These are phyloP conservation scores for Leccinum arenicola DNA, from an alignment of 768 basidiomycete genomes.

Conservation along the genomic window DNA sequence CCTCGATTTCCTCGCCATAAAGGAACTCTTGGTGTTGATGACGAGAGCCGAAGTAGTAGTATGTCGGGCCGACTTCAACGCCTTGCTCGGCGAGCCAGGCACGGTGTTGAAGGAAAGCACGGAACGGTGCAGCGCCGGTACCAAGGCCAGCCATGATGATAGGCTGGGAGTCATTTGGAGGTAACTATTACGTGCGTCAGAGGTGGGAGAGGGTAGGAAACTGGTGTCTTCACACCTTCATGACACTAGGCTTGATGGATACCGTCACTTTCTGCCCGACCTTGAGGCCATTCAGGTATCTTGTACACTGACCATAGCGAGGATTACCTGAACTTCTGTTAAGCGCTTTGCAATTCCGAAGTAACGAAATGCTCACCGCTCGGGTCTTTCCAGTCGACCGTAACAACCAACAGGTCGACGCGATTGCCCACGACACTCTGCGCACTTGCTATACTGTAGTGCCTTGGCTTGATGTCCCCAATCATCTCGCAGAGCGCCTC, in stretches of 20 bases:
- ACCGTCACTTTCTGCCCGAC: constrained; percentile 93
- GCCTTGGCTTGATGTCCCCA: constrained; percentile 94
- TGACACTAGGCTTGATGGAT: constrained; percentile 97
- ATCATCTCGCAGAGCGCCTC: constrained; percentile 85
- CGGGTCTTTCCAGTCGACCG: constrained; percentile 90
- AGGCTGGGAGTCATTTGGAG: constrained; percentile 80
- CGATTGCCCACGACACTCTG: constrained; percentile 94
- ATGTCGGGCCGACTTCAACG: constrained; percentile 81
- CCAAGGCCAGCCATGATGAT: constrained; percentile 99
- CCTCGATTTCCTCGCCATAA: constrained; percentile 95
- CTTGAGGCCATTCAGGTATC: constrained; percentile 83
- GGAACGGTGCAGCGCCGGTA: constrained; percentile 98
- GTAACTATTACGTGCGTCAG: constrained; percentile 52
- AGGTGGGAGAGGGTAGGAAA: not conserved
- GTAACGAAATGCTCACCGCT: constrained; percentile 51
- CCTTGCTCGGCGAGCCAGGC: constrained; percentile 77
- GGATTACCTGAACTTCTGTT: constrained; percentile 49
- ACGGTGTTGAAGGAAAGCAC: constrained; percentile 96
- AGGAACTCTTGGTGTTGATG: constrained; percentile 95
- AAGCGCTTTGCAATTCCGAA: not conserved
- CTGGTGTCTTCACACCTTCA: constrained; percentile 67
- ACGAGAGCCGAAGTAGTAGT: constrained; percentile 99
- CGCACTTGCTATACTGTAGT: constrained; percentile 96
- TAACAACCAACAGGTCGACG: constrained; percentile 93
- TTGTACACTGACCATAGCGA: constrained; percentile 93